These are phyloP conservation scores for Phytophthora pseudosyringae DNA, from an alignment of 352 stramenopile species.

Conservation along the genomic window DNA sequence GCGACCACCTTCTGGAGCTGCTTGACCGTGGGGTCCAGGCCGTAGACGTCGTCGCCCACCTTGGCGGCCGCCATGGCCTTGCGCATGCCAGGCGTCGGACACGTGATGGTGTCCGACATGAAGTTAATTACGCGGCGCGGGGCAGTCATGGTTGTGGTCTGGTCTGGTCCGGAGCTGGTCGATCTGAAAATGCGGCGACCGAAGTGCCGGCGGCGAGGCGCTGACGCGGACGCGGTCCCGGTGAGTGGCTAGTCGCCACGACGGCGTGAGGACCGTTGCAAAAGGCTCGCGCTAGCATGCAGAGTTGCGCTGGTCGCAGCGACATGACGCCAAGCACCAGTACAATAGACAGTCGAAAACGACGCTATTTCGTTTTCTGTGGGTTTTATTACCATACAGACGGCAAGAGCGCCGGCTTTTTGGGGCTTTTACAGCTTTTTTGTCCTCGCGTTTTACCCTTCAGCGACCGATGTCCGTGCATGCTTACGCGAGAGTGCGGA, in stretches of 20 bases:
- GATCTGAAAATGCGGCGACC: constrained; percentile 26
- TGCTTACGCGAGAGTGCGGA: constrained; percentile 24
- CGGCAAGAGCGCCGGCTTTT: not conserved
- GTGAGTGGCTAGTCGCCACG: constrained; percentile 18
- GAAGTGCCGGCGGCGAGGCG: not conserved
- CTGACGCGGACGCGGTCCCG: not conserved
- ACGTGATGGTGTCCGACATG: constrained; percentile 97
- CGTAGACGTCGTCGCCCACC: constrained; percentile 82
- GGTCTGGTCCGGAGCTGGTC: constrained; percentile 13
- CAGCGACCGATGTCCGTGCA: not conserved
- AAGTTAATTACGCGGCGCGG: constrained; percentile 86
- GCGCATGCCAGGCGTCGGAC: constrained; percentile 93
- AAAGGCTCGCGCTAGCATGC: constrained; percentile 31
- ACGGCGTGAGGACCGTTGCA: constrained; percentile 13
- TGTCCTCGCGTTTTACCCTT: constrained; percentile 9
- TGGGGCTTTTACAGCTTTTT: constrained; percentile 6
- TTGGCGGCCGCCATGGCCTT: constrained; percentile 81
- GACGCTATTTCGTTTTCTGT: too few species aligned
- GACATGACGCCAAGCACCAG: constrained; percentile 36
- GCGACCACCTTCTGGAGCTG: constrained; percentile 92
- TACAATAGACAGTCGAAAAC: constrained; percentile 34
- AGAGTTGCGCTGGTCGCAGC: constrained; percentile 38
- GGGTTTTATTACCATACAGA: constrained; percentile 16
- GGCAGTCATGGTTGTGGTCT: constrained; percentile 26
- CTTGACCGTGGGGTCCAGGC: constrained; percentile 94